phyloP scores from a whole-genome alignment of 805 yeast genomes.

The Sugiyamaella mastotermitis region DNA sequence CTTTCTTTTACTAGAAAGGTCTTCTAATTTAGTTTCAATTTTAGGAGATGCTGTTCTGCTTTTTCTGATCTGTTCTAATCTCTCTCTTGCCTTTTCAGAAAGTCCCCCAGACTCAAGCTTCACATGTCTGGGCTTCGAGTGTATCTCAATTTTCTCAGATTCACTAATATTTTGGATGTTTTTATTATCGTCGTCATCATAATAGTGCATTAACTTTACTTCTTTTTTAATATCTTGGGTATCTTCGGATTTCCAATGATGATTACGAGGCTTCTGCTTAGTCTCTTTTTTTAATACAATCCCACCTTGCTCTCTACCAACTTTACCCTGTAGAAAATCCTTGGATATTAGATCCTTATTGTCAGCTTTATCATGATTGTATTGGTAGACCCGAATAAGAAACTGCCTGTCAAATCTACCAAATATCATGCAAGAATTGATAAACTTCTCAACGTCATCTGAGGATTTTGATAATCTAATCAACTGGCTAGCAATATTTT shows the following conservation, averaged over 20 bases:
- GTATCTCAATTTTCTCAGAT: constrained; percentile 1
- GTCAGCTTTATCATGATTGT: constrained; percentile 3
- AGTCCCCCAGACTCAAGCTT: constrained; percentile 9
- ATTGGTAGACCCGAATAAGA: constrained; percentile 16
- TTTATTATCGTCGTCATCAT: no score
- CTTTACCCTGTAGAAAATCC: constrained; percentile 6
- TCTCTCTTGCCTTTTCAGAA: constrained; percentile 11
- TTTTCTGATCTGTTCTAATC: constrained; percentile 7
- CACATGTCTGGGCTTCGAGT: not conserved
- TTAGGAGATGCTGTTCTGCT: not conserved
- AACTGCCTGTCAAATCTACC: constrained; percentile 23
- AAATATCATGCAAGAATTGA: constrained; percentile 21
- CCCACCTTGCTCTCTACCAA: not conserved
- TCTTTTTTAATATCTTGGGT: not conserved
- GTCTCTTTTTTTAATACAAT: not conserved
- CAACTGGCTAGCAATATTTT: constrained; percentile 17
- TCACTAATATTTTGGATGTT: no score
- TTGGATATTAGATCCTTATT: no score
- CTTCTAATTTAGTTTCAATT: no score
- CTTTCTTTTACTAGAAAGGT: no score
- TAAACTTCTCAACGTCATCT: constrained; percentile 14
- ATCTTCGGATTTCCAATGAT: no score
- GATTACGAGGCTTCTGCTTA: not conserved
- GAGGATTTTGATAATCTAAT: constrained; percentile 16
- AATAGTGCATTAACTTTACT: no score